These are phyloP conservation scores for Solanum pinnatisectum DNA, from an alignment of 257 asterid species.

Conservation along the genomic window DNA sequence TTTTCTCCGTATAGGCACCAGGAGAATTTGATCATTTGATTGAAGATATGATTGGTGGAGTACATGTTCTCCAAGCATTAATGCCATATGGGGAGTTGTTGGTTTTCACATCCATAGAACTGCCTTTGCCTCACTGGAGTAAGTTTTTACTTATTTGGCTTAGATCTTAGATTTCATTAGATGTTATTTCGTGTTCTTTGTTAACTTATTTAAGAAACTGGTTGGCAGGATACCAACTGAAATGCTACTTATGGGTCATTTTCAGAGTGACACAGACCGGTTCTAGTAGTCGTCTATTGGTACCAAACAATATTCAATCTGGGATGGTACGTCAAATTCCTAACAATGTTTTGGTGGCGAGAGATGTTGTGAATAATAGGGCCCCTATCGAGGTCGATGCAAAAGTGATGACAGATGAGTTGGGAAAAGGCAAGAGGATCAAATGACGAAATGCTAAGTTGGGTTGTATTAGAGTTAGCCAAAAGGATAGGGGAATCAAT, in stretches of 20 bases:
- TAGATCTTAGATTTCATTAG: background rate
- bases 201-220: background rate
- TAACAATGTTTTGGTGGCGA: background rate
- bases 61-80: conserved; percentile 47
- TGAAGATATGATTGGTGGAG: conserved; percentile 33
- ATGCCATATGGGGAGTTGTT: conserved; percentile 55
- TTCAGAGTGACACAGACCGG: conserved; percentile 28
- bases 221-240: conserved; percentile 45
- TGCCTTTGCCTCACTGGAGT: conserved; percentile 65
- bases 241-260: conserved; percentile 69
- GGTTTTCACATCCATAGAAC: conserved; percentile 53
- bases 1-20: conserved; percentile 17
- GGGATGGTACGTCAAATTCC: background rate
- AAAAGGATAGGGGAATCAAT: background rate
- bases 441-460: too few relatives aligned
- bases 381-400: too few relatives aligned
- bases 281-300: background rate
- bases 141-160: conserved; percentile 6
- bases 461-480: background rate
- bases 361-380: background rate
- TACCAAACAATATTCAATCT: background rate
- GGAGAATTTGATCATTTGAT: conserved; percentile 38
- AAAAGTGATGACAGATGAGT: too few relatives aligned
- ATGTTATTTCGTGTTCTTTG: background rate
- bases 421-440: too few relatives aligned